phyloP scores from a whole-genome alignment of 768 basidiomycete genomes.

The Epithele typhae region DNA sequence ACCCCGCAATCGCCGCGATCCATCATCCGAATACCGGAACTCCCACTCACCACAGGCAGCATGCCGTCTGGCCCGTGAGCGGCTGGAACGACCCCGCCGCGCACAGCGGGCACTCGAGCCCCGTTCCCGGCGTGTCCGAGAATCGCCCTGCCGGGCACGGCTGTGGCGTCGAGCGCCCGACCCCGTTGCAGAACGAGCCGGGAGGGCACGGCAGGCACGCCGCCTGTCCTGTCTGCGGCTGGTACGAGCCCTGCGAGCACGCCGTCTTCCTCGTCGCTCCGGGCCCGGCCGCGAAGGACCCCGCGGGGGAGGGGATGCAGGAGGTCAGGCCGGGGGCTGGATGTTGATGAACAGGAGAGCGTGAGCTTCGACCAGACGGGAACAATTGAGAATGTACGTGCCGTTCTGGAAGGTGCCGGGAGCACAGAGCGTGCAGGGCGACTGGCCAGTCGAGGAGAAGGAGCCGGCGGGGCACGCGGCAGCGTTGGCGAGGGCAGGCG shows the following conservation, averaged over 20 bases:
- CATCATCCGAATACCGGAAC: background rate
- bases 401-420: constrained; percentile 9
- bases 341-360: too few species aligned
- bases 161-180: constrained; percentile 7
- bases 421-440: constrained; percentile 5
- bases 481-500: background rate
- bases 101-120: constrained; percentile 11
- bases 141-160: constrained; percentile 13
- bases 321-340: constrained; percentile 10
- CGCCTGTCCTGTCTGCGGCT: constrained; percentile 8
- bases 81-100: constrained; percentile 13
- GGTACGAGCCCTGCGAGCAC: constrained; percentile 17
- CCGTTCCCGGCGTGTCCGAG: constrained; percentile 8
- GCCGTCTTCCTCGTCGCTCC: constrained; percentile 10
- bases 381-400: background rate
- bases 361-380: too few species aligned
- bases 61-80: constrained; percentile 14
- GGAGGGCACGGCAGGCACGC: constrained; percentile 17
- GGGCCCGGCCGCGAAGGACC: constrained; percentile 14
- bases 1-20: background rate
- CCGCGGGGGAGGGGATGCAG: constrained; percentile 14
- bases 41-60: constrained; percentile 17
- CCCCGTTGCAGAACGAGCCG: constrained; percentile 18
- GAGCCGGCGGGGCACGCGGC: constrained; percentile 11
- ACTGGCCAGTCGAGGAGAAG: constrained; percentile 10